Conservation (phyloP, 2,329 filamentous ascomycete species). For the Ophiostoma sp. region DNA sequence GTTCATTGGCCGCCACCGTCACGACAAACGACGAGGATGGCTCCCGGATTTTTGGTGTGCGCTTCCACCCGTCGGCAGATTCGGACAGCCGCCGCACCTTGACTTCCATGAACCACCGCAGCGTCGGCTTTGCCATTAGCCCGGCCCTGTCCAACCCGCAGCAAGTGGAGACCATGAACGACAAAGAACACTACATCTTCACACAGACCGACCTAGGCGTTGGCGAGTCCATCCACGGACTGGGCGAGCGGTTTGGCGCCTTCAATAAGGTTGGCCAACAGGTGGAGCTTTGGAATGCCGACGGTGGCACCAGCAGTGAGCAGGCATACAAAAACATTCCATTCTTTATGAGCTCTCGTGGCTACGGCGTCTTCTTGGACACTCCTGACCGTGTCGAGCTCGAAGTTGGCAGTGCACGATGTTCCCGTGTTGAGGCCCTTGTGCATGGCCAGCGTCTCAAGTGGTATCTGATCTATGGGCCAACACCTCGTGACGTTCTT, state of each 20-base stretch:
- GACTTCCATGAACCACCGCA: slow-evolving; percentile 56
- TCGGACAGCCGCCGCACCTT: slow-evolving; percentile 34
- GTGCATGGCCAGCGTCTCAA: slow-evolving; percentile 69
- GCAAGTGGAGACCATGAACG: slow-evolving; percentile 53
- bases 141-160: slow-evolving; percentile 54
- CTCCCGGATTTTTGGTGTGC: neutral
- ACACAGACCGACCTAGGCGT: slow-evolving; percentile 56
- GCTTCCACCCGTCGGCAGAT: neutral
- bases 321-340: slow-evolving; percentile 73
- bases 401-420: slow-evolving; percentile 73
- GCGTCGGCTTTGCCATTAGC: slow-evolving; percentile 58
- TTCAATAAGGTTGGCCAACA: slow-evolving; percentile 75
- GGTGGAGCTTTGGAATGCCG: slow-evolving; percentile 64
- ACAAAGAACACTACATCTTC: slow-evolving; percentile 58
- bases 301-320: slow-evolving; percentile 66
- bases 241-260: slow-evolving; percentile 74
- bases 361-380: slow-evolving; percentile 77
- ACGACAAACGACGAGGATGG: neutral
- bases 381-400: slow-evolving; percentile 68
- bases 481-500: slow-evolving; percentile 70
- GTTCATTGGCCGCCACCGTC: slow-evolving; percentile 51
- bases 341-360: slow-evolving; percentile 69
- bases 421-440: slow-evolving; percentile 67
- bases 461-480: slow-evolving; percentile 73
- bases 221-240: slow-evolving; percentile 69